Evolutionary conservation across 2,329 filamentous ascomycete genomes (phyloP).

Genomic region (Nectriaceae sp.): DNA sequence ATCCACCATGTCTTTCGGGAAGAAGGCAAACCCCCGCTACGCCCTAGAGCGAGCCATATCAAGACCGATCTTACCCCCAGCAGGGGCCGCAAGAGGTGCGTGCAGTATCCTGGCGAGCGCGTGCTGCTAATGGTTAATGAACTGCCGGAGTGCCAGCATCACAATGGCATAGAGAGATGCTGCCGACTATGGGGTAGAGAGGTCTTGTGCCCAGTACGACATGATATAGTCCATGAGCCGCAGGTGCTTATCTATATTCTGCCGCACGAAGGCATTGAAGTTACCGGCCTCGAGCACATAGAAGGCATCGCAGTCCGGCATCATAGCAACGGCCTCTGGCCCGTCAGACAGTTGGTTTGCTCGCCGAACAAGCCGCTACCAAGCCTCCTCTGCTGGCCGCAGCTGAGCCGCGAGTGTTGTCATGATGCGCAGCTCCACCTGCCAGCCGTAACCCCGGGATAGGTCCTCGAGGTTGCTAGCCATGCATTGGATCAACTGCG

Average conservation of each 20-base stretch:
- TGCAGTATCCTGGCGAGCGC: slow-evolving; percentile 3
- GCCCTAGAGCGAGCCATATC: slow-evolving; percentile 5
- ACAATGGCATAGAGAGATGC: too few relatives aligned
- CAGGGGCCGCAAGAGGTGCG: too few relatives aligned
- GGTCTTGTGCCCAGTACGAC: slow-evolving; percentile 4
- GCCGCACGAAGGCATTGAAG: slow-evolving; percentile 2
- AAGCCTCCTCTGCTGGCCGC: slow-evolving; percentile 5
- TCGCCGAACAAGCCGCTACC: slow-evolving; percentile 1
- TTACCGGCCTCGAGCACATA: too few relatives aligned
- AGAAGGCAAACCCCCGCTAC: slow-evolving; percentile 6
- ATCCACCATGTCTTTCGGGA: slow-evolving; percentile 6
- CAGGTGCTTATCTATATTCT: too few relatives aligned
- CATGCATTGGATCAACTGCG: slow-evolving; percentile 3
- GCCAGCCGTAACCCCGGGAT: too few relatives aligned
- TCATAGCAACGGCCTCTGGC: slow-evolving; percentile 1
- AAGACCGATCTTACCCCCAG: slow-evolving; percentile 5
- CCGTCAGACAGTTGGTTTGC: slow-evolving; percentile 1
- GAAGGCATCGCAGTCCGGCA: too few relatives aligned
- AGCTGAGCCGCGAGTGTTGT: slow-evolving; percentile 3
- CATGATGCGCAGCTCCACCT: slow-evolving; percentile 2
- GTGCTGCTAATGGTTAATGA: slow-evolving; percentile 3
- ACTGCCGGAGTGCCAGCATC: slow-evolving; percentile 3
- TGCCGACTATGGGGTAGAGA: slow-evolving; percentile 1
- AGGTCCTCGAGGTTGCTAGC: too few relatives aligned
- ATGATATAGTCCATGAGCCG: slow-evolving; percentile 7